Percentiles rank a stretch among this genome's conserved stretches.
phyloP scores from a whole-genome alignment of 257 asterid genomes.

The Solanum megistacrolobum region DNA sequence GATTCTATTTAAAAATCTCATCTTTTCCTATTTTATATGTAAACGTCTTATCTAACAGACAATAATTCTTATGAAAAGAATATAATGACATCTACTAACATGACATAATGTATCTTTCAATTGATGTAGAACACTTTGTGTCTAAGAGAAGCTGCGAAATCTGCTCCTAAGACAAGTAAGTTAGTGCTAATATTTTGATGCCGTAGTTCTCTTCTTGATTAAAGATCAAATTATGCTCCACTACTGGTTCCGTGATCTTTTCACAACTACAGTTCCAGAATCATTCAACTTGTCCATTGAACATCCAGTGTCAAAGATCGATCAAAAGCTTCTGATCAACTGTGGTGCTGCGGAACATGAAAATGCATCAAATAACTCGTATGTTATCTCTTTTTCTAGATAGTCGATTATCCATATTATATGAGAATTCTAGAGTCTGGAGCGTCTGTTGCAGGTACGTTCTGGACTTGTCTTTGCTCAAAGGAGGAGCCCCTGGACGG shows the following conservation, averaged over 20 bases:
- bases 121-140: constrained; percentile 47
- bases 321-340: constrained; percentile 41
- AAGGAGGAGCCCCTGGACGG: constrained; percentile 2
- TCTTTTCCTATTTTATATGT: background rate
- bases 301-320: constrained; percentile 35
- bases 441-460: background rate
- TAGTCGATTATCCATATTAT: background rate
- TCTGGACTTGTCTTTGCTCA: background rate
- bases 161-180: constrained; percentile 37
- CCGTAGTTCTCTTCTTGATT: background rate
- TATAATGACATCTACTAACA: background rate
- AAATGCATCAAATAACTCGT: background rate
- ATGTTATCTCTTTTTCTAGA: background rate
- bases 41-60: background rate
- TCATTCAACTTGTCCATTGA: constrained; percentile 33
- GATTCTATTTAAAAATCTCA: background rate
- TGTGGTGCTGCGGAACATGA: constrained; percentile 14
- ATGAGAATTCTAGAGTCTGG: background rate
- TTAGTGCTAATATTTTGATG: background rate
- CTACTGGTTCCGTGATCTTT: background rate
- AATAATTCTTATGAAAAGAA: background rate
- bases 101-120: background rate
- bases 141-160: constrained; percentile 25
- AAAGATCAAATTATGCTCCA: background rate
- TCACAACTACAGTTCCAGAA: constrained; percentile 19